Evolutionary conservation across 768 basidiomycete species (phyloP), one percentile per base, ranked within the genome.

Genomic region (Exidia glandulosa): DNA sequence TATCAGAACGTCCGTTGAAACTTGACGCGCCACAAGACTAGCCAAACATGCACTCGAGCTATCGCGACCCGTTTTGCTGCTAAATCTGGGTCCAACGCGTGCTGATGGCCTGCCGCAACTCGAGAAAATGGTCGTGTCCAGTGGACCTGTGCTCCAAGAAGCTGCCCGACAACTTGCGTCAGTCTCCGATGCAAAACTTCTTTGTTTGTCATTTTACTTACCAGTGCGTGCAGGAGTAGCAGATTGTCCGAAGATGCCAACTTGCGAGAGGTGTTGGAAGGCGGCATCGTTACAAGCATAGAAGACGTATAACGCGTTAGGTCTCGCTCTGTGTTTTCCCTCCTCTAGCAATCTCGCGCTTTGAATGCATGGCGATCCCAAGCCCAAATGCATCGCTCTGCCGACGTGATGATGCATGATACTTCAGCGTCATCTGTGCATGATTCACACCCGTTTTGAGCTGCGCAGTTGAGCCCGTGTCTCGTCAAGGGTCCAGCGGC

Each of bases 41-140:
- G 76, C 94, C 54, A 91, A 87, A 69, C 86, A 83, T 64, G 92
- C 94, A 1, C 69, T 88, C 3, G 82, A 89, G 62, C 74, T 83
- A 16, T 76, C 79, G 25, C 95, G 92, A 71, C 86, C 87, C 0
- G 84, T 93, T 4, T 71, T 95, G 60, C 76, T 94, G 52, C 75
- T 97, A 57, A 95, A 96, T 64, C 74, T 90, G 25, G 95, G 95
- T 6, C 93, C 93, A 2, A 87, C 91, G 2, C 81, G 95, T 45
- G 94, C 87, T 2, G 95, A 97, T 68, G 62, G 60, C 12, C 57
- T 86, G 45, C 68, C 73, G 4, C 87, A 81, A 7, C 73, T 95
- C 57, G 84, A 88, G 63, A 90, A 93, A 72, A 78, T 96, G 60
- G 90, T 94, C 61, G 76, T 89, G 60, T 73, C 81, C 3, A 86